Base-by-base conservation (phyloP, 176 grass and related monocot species). In the Phoenix dactylifera region DNA sequence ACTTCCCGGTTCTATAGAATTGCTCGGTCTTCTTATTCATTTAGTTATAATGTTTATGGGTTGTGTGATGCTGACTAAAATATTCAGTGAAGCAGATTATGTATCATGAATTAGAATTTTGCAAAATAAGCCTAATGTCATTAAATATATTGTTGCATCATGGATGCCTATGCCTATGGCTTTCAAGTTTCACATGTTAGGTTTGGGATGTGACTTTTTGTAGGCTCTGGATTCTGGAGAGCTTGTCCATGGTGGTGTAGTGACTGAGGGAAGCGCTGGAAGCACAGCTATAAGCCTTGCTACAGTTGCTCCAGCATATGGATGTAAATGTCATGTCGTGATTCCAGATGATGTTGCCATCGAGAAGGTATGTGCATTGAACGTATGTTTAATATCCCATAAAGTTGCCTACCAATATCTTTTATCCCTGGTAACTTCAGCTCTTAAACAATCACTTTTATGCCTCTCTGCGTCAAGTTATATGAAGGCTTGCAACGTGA, bases 271-370 rank as follows among this genome's bases (percentile, higher is more conserved):
- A 71, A 98, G 93, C 73, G 93, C 87, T 62, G 93, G 87, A 75
- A 92, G 87, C 68, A 98, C 87, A 6, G 93, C 87, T 78, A 92
- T 98, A 76, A 98, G 93, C 76, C 75, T 98, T 59, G 93, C 93
- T 7, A 98, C 81, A 48, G 82, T 91, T 71, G 87, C 87, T 67
- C 87, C 84, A 32, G 84, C 87, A 66, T 92, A 83, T 92, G 87
- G 81, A 26, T 90, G 87, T 20, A 85, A 61, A 67, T 88, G 87
- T 24, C 93, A 97, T 76, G 93, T 91, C 75, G 83, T 83, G 60
- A 97, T 97, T 73, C 87, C 87, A 3, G 84, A 97, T 64, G 93
- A 97, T 82, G 93, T 75, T 75, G 87, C 93, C 26, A 77, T 97
- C 57, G 93, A 97, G 67, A 97, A 97, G 83, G 92, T 96, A 75